Evolutionary conservation across 2,329 filamentous ascomycete species (phyloP), one percentile per base, ranked within the genome.

Genomic region (Leptographium radiaticola): DNA sequence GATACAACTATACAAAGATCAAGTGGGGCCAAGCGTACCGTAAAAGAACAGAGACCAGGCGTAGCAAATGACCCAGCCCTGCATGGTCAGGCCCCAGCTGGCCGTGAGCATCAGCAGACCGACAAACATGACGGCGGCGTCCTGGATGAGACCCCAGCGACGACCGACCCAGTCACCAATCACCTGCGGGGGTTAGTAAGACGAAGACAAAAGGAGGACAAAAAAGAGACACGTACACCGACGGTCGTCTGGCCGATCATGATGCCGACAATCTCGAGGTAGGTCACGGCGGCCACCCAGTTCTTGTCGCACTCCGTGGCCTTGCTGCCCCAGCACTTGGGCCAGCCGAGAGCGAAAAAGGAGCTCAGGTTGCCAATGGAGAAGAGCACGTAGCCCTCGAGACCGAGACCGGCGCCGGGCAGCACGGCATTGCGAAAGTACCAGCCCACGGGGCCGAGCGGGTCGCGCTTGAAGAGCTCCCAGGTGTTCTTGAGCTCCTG

Each of bases 21-120:
- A 25, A 25, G 25, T 5, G 25, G 25, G 25, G 18, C 61, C 56
- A 30, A 48, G 53, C 58, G 84, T 76, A 64, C 84, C 82, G 69
- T 93, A 93, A 74, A 97, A 87, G 76, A 96, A 95, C 40, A 97
- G 79, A 42, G 88, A 88, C 86, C 87, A 95, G 57, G 86, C 87
- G 67, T 97, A 97, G 77, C 89, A 95, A 65, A 96, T 95, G 55
- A 97, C 87, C 91, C 91, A 97, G 62, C 90, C 90, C 64, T 97
- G 84, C 51, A 94, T 76, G 39, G 80, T 88, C 36, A 86, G 71
- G 58, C 90, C 91, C 91, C 91, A 97, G 30, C 86, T 86, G 56
- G 88, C 87, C 49, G 87, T 94, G 55, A 97, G 78, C 86, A 96
- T 93, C 63, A 95, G 64, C 20, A 97, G 77, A 73, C 91, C 91